These are phyloP conservation scores for Coffea eugenioides DNA, from an alignment of 257 asterid species.

Conservation along the genomic window DNA sequence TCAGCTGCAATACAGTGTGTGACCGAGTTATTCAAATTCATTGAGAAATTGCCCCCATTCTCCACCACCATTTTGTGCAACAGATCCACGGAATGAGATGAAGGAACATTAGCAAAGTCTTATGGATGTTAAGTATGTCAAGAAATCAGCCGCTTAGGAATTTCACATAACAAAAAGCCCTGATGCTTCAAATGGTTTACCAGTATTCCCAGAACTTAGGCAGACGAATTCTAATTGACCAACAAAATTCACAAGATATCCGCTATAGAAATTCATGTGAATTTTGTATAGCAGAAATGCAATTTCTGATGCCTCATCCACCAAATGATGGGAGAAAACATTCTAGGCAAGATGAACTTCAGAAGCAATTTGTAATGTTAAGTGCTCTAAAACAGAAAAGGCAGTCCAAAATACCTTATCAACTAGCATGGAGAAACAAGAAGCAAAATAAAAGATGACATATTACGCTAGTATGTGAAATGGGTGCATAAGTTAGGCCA, in stretches of 20 bases:
- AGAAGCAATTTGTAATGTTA: no score
- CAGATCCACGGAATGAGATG: constrained; percentile 65
- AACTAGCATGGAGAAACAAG: background rate
- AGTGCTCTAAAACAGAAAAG: background rate
- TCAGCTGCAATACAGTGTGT: constrained; percentile 90
- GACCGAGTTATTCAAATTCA: constrained; percentile 88
- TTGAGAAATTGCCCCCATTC: constrained; percentile 91
- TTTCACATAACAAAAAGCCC: background rate
- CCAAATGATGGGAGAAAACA: no score
- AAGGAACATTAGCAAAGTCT: constrained; percentile 85
- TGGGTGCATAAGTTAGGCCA: no score
- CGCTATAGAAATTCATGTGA: background rate
- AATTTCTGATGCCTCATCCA: no score
- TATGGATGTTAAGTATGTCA: constrained; percentile 51
- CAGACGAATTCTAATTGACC: background rate
- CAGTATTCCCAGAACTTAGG: background rate
- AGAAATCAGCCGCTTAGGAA: background rate
- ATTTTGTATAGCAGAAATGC: background rate
- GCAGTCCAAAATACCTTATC: background rate
- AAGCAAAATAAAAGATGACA: background rate
- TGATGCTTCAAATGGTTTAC: background rate
- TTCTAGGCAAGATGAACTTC: background rate
- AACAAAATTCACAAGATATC: constrained; percentile 1
- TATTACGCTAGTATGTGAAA: background rate
- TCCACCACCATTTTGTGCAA: constrained; percentile 91